Evolutionary conservation across 2,329 filamentous ascomycete genomes (phyloP).

Genomic region (Ceratocystis papillata): DNA sequence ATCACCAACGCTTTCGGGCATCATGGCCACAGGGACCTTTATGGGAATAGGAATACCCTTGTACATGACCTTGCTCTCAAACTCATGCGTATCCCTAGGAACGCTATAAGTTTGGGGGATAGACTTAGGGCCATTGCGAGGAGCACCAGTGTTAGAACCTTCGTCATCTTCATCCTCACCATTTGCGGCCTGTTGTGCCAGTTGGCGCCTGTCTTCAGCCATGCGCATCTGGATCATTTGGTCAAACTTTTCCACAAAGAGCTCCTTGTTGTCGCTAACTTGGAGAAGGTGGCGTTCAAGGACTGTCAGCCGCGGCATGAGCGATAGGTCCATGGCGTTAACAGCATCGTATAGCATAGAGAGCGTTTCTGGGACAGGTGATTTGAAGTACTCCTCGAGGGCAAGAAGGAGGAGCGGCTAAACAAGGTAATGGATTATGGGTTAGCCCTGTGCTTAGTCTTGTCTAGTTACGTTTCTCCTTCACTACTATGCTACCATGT

Average conservation of each 20-base stretch:
- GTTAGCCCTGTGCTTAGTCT: no score
- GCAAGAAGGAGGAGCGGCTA: slow-evolving; percentile 81
- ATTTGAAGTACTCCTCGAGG: slow-evolving; percentile 93
- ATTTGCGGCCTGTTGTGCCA: slow-evolving; percentile 28
- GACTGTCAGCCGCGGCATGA: slow-evolving; percentile 75
- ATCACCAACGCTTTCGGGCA: slow-evolving; percentile 92
- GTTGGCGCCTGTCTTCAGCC: slow-evolving; percentile 48
- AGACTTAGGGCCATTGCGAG: slow-evolving; percentile 47
- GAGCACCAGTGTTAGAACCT: slow-evolving; percentile 34
- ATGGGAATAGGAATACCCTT: slow-evolving; percentile 94
- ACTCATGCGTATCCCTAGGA: slow-evolving; percentile 92
- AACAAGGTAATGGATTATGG: neutral
- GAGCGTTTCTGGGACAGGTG: slow-evolving; percentile 76
- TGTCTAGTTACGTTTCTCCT: no score
- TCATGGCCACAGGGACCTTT: slow-evolving; percentile 86
- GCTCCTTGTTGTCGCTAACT: slow-evolving; percentile 83
- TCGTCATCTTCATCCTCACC: slow-evolving; percentile 38
- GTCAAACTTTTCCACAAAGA: slow-evolving; percentile 97
- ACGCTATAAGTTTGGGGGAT: slow-evolving; percentile 49
- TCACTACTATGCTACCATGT: no score
- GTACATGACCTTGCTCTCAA: slow-evolving; percentile 89
- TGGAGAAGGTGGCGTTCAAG: slow-evolving; percentile 80
- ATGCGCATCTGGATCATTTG: slow-evolving; percentile 79
- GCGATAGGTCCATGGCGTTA: slow-evolving; percentile 90
- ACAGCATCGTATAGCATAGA: slow-evolving; percentile 82